phyloP scores from a whole-genome alignment of 352 stramenopile genomes.

The Albugo candida region DNA sequence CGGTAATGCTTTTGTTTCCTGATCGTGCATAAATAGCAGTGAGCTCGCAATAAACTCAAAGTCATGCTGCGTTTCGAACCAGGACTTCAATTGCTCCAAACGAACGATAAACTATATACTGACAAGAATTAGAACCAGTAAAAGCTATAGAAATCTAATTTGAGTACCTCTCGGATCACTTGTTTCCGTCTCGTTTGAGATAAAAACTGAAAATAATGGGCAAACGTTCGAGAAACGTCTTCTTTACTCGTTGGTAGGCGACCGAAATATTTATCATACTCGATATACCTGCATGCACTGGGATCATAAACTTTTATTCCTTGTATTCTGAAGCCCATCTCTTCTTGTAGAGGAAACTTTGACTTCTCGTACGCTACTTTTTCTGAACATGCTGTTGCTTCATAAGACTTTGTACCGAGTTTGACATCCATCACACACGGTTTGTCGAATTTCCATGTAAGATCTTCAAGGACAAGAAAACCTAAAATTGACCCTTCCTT shows the following conservation, averaged over 20 bases:
- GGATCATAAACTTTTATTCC: conserved; percentile 82
- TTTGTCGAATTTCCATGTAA: conserved; percentile 57
- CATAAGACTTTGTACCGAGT: conserved; percentile 88
- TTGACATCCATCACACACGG: conserved; percentile 95
- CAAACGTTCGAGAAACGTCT: conserved; percentile 45
- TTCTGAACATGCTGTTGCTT: conserved; percentile 64
- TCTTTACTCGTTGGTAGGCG: conserved; percentile 28
- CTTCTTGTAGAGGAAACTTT: conserved; percentile 87
- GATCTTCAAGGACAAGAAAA: conserved; percentile 80
- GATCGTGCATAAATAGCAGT: conserved; percentile 89
- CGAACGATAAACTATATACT: conserved; percentile 34
- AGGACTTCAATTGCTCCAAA: conserved; percentile 35
- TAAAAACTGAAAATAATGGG: conserved; percentile 44
- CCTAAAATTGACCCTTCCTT: conserved; percentile 15
- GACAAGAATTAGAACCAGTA: no score
- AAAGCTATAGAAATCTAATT: no score
- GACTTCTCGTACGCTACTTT: conserved; percentile 80
- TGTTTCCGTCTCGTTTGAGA: neutral
- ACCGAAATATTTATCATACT: conserved; percentile 80
- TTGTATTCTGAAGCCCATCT: conserved; percentile 86
- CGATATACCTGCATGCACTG: conserved; percentile 28
- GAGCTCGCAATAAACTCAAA: conserved; percentile 88
- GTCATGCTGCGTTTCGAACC: conserved; percentile 61
- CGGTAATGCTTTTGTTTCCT: conserved; percentile 7
- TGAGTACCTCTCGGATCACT: neutral